Base-by-base conservation (phyloP, 1,139 yeast genomes). In the Candida sp. region DNA sequence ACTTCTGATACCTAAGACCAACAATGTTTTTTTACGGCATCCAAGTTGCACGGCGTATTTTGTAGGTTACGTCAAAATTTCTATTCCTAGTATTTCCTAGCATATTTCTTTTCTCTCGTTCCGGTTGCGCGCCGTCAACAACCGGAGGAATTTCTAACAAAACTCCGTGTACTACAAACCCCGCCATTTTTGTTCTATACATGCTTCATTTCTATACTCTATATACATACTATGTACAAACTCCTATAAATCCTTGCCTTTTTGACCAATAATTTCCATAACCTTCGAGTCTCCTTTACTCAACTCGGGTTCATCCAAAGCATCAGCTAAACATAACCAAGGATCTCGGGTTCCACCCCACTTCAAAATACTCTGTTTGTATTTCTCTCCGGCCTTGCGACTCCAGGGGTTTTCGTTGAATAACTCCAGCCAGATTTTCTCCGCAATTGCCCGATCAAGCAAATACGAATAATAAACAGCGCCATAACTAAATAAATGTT, bases 341-440 rank as follows among this genome's bases (percentile, higher is more conserved):
- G 98, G 95, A 55, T 89, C 93, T 49, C 81, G 76, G 5, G 95
- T 80, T 0, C 99, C 99, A 23, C 99, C 99, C 97, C 97, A 91
- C 57, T 79, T 79, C 48, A 95, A 69, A 1, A 95, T 83, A 49
- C 82, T 77, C 25, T 80, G 68, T 49, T 78, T 81, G 61, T 90
- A 88, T 52, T 78, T 79, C 44, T 80, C 84, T 12, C 99, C 99
- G 4, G 87, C 86, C 4, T 60, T 70, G 32, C 87, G 66, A 48
- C 82, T 78, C 63, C 87, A 76, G 1, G 97, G 97, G 58, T 87
- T 81, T 12, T 75, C 55, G 4, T 60, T 65, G 60, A 95, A 93
- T 38, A 93, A 68, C 39, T 79, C 82, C 19, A 75, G 73, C 95
- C 97, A 93, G 4, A 93, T 78, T 54, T 84, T 82, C 33, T 89